A percentile compares a stretch with the other conserved stretches of the same genome.
Evolutionary conservation across 2,329 filamentous ascomycete species (phyloP).

Genomic region (Penicillium sp.): DNA sequence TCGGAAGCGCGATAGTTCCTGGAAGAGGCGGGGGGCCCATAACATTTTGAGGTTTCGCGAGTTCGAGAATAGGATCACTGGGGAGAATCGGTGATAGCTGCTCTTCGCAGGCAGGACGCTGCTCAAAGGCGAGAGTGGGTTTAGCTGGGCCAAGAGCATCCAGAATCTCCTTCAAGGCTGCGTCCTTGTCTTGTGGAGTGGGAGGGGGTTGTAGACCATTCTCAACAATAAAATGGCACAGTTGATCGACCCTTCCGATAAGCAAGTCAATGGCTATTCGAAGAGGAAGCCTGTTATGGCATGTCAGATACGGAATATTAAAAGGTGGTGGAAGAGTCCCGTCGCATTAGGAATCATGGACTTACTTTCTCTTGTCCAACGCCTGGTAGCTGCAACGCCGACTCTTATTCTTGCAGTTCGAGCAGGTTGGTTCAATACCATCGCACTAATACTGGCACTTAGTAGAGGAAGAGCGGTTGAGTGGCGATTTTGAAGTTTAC

Average conservation of each 20-base stretch:
- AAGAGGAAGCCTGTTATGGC: conserved; percentile 25
- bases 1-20: background rate
- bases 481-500: conserved; percentile 19
- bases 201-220: conserved; percentile 21
- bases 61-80: background rate
- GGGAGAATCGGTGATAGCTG: background rate
- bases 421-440: conserved; percentile 19
- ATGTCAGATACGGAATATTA: background rate
- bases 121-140: background rate
- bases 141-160: conserved; percentile 16
- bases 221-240: conserved; percentile 26
- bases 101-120: background rate
- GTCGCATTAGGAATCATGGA: background rate
- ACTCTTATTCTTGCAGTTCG: conserved; percentile 30
- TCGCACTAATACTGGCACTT: conserved; percentile 11
- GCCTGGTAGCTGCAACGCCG: conserved; percentile 27
- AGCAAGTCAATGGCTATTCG: conserved; percentile 31
- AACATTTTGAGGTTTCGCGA: background rate
- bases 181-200: conserved; percentile 17
- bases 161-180: conserved; percentile 13
- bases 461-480: background rate
- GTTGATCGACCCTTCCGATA: conserved; percentile 23
- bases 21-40: background rate
- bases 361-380: conserved; percentile 37
- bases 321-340: background rate